Evolutionary conservation across 495 filamentous ascomycete genomes (phyloP), one percentile per base, ranked within the genome.

Genomic region (Monascus purpureus): DNA sequence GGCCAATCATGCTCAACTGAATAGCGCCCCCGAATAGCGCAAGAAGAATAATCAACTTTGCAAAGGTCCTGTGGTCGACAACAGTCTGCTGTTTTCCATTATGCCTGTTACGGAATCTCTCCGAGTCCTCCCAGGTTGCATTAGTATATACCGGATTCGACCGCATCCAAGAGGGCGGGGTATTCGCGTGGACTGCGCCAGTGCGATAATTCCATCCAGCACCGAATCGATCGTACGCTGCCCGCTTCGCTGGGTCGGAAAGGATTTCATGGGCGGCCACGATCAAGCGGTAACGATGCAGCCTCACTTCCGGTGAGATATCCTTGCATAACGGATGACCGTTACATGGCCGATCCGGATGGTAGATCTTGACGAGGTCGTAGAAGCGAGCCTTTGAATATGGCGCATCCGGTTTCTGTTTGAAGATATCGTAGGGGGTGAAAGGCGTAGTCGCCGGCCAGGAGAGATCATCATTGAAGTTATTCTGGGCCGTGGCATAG

Each of bases 111-210:
- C 83, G 72, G 80, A 82, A 97, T 25, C 66, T 67, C 57, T 97
- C 87, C 90, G 92, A 97, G 49, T 97, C 92, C 47, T 97, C 90
- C 90, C 90, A 97, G 0, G 88, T 97, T 8, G 84, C 92, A 47
- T 95, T 95, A 37, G 65, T 61, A 46, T 72, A 75, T 14, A 88
- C 20, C 20, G 20, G 5, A 22, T 22, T 75, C 2, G 40, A 15
- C 12, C 15, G 31, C 4, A 28, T 25, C 38, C 38, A 57, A 12
- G 37, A 36, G 6, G 39, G 35, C 4, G 30, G 23, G 4, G 37
- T 18, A 3, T 22, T 15, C 8, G 12, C 30, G 28, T 26, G 23
- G 18, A 34, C 25, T 6, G 20, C 38, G 7, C 37, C 33, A 1
- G 62, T 51, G 19, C 53, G 46, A 7, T 68, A 59, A 30, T 55